These are phyloP conservation scores for Dipodascus geniculatus DNA, from an alignment of 805 yeast species.

Conservation along the genomic window DNA sequence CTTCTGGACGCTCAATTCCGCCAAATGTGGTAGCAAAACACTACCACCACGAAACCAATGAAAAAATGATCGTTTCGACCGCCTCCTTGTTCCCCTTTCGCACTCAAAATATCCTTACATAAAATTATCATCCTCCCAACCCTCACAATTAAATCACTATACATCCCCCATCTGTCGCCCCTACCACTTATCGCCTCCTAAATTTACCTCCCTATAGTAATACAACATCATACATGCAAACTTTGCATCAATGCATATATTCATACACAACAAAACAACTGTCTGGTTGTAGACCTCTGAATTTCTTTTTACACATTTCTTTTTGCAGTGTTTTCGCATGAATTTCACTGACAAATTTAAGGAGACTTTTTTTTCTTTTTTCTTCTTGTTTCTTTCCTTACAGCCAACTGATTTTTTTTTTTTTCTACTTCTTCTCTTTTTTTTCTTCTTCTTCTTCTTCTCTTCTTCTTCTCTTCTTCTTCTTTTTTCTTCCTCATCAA, in stretches of 20 bases:
- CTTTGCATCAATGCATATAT: too few species aligned
- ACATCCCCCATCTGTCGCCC: too few species aligned
- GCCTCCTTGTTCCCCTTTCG: neutral
- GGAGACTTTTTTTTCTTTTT: neutral
- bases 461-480: neutral
- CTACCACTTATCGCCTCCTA: too few species aligned
- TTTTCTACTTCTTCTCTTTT: neutral
- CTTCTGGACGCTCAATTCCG: neutral
- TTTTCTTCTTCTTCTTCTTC: slow-evolving; percentile 2
- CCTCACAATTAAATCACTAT: too few species aligned
- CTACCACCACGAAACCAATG: neutral
- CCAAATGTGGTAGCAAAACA: neutral
- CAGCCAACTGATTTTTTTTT: neutral
- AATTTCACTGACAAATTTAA: neutral
- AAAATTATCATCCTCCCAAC: neutral
- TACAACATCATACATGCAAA: too few species aligned
- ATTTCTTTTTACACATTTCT: too few species aligned
- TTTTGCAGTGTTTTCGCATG: neutral
- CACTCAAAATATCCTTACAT: neutral
- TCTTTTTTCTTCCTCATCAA: slow-evolving; percentile 6
- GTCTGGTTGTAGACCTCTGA: too few species aligned
- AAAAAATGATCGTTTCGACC: too few species aligned
- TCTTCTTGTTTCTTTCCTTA: neutral
- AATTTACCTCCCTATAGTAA: too few species aligned
- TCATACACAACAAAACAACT: too few species aligned